These are phyloP conservation scores for Kwoniella mangroviensis DNA, from an alignment of 768 basidiomycete species.

Conservation along the genomic window DNA sequence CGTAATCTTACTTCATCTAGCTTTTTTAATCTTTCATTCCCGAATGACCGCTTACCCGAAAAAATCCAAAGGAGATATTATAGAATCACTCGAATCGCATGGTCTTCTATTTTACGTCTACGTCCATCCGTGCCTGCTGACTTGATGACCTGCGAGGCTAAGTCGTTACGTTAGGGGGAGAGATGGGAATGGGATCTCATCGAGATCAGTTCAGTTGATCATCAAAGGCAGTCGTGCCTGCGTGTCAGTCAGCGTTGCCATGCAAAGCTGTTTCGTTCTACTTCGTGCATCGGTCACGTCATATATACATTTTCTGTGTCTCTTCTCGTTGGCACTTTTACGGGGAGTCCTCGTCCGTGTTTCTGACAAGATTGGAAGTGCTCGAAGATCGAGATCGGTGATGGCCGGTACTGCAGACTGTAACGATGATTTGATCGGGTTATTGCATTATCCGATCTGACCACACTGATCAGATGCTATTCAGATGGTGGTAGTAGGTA, in stretches of 20 bases:
- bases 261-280: too few relatives aligned
- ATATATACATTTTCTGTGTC: neutral
- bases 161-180: neutral
- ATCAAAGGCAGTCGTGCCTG: too few relatives aligned
- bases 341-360: neutral
- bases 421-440: neutral
- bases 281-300: neutral
- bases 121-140: neutral
- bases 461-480: neutral
- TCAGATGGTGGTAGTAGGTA: neutral
- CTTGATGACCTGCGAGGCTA: neutral
- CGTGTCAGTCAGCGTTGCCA: too few relatives aligned
- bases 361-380: neutral
- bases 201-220: neutral
- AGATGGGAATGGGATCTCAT: neutral
- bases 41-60: too few relatives aligned
- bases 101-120: neutral
- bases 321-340: neutral
- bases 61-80: too few relatives aligned
- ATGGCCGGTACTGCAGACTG: neutral
- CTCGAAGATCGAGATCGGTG: neutral
- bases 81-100: too few relatives aligned
- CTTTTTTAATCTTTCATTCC: too few relatives aligned
- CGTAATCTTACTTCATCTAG: too few relatives aligned
- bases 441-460: neutral